Conservation (phyloP, 306 rosid genomes). For the Lithocarpus polystachyus region DNA sequence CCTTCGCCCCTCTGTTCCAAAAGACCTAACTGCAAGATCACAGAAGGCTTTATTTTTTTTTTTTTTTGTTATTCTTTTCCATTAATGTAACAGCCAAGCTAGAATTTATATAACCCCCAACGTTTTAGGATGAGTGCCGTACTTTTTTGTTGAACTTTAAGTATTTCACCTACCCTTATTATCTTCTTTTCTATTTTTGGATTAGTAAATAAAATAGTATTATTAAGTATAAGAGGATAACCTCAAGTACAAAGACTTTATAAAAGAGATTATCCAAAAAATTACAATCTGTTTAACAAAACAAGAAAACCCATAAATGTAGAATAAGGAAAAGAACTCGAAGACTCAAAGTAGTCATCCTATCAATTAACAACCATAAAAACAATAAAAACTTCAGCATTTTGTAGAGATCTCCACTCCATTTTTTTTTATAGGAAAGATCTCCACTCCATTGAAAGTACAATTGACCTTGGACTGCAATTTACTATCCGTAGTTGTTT, state of each 20-base stretch:
- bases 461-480: too few relatives aligned
- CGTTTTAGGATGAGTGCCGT: background rate
- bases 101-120: background rate
- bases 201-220: background rate
- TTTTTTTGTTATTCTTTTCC: background rate
- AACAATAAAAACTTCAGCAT: background rate
- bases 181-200: background rate
- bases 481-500: too few relatives aligned
- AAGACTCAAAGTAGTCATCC: background rate
- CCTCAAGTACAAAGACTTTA: background rate
- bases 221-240: background rate
- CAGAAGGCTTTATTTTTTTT: background rate
- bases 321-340: background rate
- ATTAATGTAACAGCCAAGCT: background rate
- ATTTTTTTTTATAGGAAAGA: too few relatives aligned
- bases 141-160: background rate
- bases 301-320: background rate
- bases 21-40: conserved; percentile 63
- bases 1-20: conserved; percentile 79
- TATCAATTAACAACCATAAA: background rate
- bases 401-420: background rate
- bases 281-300: background rate
- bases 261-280: background rate
- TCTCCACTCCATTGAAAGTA: too few relatives aligned
- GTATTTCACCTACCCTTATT: background rate